phyloP scores from a whole-genome alignment of 352 stramenopile genomes.

The Globisporangium cederbergense region DNA sequence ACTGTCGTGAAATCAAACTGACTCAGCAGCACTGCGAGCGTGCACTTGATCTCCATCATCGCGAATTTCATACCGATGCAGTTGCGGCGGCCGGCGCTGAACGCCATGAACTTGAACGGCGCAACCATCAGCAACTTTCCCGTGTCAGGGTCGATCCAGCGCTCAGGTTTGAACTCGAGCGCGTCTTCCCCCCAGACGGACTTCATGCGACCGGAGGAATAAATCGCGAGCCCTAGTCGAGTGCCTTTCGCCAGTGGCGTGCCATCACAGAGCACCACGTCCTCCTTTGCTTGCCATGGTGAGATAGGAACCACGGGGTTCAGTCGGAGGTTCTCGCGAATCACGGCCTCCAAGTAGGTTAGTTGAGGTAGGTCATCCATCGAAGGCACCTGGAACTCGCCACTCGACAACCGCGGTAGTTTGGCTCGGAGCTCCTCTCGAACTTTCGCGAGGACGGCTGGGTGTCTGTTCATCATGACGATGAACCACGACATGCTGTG shows the following conservation, averaged over 20 bases:
- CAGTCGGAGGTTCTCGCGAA: slow-evolving; percentile 64
- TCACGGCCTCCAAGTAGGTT: slow-evolving; percentile 51
- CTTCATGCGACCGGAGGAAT: slow-evolving; percentile 36
- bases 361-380: slow-evolving; percentile 52
- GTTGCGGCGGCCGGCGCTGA: background rate
- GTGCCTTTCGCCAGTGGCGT: slow-evolving; percentile 45
- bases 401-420: slow-evolving; percentile 23
- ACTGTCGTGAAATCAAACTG: background rate
- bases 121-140: slow-evolving; percentile 14
- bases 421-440: slow-evolving; percentile 37
- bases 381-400: slow-evolving; percentile 21
- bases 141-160: slow-evolving; percentile 47
- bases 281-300: slow-evolving; percentile 20
- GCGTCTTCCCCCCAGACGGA: slow-evolving; percentile 57
- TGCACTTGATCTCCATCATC: slow-evolving; percentile 11
- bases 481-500: slow-evolving; percentile 69
- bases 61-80: background rate
- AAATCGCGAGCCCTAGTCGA: slow-evolving; percentile 31
- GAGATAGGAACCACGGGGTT: slow-evolving; percentile 38
- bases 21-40: slow-evolving; percentile 1
- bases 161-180: slow-evolving; percentile 51
- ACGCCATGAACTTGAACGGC: background rate
- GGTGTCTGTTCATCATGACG: slow-evolving; percentile 74
- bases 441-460: slow-evolving; percentile 43
- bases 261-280: slow-evolving; percentile 53